Conservation (phyloP, 1,284 basidiomycete species). For the Ustanciosporium gigantosporum region DNA sequence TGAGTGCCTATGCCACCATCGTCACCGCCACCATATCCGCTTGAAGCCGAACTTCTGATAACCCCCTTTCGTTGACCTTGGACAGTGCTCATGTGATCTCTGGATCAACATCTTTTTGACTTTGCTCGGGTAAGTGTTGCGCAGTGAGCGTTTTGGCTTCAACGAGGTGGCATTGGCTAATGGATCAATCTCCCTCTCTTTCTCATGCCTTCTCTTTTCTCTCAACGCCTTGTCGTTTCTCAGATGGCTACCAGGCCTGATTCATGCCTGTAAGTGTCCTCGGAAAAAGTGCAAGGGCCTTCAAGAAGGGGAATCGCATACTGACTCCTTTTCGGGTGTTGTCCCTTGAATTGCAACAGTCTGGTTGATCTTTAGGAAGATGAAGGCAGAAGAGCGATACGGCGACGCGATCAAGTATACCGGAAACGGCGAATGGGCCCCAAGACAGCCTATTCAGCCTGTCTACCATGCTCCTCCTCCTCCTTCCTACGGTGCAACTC, state of each 20-base stretch:
- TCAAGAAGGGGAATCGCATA: no score
- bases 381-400: slow-evolving; percentile 45
- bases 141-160: not conserved
- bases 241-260: slow-evolving; percentile 31
- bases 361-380: slow-evolving; percentile 47
- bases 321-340: not conserved
- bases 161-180: no score
- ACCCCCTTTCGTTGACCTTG: no score
- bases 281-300: no score
- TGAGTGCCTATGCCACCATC: no score
- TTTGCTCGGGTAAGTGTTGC: slow-evolving; percentile 64
- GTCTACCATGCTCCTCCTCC: slow-evolving; percentile 17
- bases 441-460: slow-evolving; percentile 13
- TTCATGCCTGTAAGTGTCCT: slow-evolving; percentile 32
- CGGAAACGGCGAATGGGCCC: slow-evolving; percentile 44
- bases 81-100: slow-evolving; percentile 65
- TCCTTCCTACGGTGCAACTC: slow-evolving; percentile 25
- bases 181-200: not conserved
- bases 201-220: not conserved
- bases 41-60: no score
- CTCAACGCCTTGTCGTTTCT: no score
- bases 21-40: no score
- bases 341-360: slow-evolving; percentile 10
- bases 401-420: slow-evolving; percentile 33
- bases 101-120: slow-evolving; percentile 79